phyloP scores from a whole-genome alignment of 2,329 filamentous ascomycete genomes.

The Fusarium sacchari region DNA sequence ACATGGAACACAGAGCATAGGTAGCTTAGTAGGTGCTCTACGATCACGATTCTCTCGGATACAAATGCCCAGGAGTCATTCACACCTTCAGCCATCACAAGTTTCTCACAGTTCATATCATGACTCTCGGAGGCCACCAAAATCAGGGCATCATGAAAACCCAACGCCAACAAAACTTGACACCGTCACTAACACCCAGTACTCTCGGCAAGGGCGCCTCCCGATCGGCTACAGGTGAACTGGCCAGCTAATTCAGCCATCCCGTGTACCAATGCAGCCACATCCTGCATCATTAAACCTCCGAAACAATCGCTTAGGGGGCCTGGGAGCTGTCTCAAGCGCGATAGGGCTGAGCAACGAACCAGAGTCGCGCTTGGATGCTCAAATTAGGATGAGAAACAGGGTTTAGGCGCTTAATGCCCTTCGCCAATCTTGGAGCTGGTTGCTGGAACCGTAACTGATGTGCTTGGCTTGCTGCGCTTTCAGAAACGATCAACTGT shows the following conservation, averaged over 20 bases:
- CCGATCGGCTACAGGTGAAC: background rate
- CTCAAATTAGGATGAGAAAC: conserved; percentile 12
- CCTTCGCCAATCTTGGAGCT: conserved; percentile 5
- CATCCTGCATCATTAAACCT: background rate
- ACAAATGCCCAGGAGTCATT: background rate
- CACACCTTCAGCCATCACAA: background rate
- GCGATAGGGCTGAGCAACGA: background rate
- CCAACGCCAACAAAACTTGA: background rate
- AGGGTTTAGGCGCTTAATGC: background rate
- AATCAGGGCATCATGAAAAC: background rate
- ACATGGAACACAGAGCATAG: background rate
- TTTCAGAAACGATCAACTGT: conserved; percentile 14
- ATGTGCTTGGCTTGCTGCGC: conserved; percentile 19
- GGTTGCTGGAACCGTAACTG: background rate
- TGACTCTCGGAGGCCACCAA: conserved; percentile 1
- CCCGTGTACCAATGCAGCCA: conserved; percentile 22
- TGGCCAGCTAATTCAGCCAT: conserved; percentile 10
- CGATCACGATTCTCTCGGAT: background rate
- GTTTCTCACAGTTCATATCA: background rate
- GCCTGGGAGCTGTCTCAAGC: conserved; percentile 10
- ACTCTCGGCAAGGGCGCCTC: background rate
- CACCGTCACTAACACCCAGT: background rate
- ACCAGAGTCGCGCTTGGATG: conserved; percentile 7
- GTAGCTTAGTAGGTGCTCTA: too few relatives aligned
- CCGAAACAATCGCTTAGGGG: conserved; percentile 8